phyloP scores from a whole-genome alignment of 2,329 filamentous ascomycete species.

The Alternaria sp. region DNA sequence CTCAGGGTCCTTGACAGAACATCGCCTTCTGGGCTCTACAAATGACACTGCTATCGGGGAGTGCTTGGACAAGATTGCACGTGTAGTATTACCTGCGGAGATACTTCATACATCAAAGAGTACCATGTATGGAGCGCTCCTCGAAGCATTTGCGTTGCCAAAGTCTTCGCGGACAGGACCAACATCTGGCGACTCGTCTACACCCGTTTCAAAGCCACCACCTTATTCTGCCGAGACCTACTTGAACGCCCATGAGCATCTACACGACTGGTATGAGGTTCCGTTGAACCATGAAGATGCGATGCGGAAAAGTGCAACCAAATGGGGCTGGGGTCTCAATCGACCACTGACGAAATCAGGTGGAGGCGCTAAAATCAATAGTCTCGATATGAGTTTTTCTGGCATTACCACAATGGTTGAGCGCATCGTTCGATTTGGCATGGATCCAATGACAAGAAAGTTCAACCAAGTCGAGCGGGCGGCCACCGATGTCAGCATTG shows the following conservation, averaged over 20 bases:
- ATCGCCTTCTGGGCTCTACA: conserved; percentile 76
- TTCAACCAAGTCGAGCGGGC: conserved; percentile 42
- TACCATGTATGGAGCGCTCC: conserved; percentile 80
- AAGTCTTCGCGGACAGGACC: conserved; percentile 9
- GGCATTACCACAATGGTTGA: conserved; percentile 73
- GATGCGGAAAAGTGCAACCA: conserved; percentile 56
- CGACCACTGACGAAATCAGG: conserved; percentile 68
- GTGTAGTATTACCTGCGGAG: conserved; percentile 72
- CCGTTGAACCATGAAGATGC: conserved; percentile 68
- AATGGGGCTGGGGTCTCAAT: conserved; percentile 72
- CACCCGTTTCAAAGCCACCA: neutral
- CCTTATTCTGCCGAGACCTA: conserved; percentile 35
- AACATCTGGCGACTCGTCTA: neutral
- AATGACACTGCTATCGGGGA: conserved; percentile 89
- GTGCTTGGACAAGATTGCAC: conserved; percentile 85
- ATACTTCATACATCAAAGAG: conserved; percentile 64
- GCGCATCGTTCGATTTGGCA: conserved; percentile 59
- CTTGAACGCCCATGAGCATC: conserved; percentile 20
- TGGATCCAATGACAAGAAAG: conserved; percentile 40
- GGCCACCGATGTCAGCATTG: conserved; percentile 56
- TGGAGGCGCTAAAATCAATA: conserved; percentile 45
- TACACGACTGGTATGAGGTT: conserved; percentile 64
- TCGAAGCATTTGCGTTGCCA: conserved; percentile 83
- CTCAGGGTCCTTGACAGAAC: conserved; percentile 72
- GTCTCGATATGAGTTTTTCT: conserved; percentile 64